A percentile compares a stretch with the other conserved stretches of the same genome.
phyloP scores from a whole-genome alignment of 1,284 basidiomycete species.

The Cutaneotrichosporon sp. region DNA sequence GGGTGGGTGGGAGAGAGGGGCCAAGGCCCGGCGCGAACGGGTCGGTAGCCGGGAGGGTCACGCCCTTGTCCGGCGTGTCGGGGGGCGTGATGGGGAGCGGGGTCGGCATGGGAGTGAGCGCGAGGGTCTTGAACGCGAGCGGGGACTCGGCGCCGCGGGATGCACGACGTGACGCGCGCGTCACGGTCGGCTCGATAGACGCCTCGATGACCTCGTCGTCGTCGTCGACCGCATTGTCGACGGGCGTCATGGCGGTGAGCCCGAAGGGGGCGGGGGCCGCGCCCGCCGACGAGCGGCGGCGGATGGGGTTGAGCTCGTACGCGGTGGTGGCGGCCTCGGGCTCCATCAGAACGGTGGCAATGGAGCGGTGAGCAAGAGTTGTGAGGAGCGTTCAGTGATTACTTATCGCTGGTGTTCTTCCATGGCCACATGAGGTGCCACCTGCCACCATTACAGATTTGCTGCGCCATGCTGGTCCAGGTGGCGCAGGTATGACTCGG shows the following conservation, averaged over 20 bases:
- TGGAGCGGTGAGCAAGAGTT: neutral
- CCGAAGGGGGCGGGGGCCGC: neutral
- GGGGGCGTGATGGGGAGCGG: neutral
- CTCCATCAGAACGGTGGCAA: neutral
- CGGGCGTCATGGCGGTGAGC: neutral
- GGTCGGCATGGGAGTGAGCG: neutral
- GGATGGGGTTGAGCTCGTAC: neutral
- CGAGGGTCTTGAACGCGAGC: neutral
- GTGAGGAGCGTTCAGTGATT: too few species aligned
- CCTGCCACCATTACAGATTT: neutral
- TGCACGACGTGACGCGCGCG: neutral
- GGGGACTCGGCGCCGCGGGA: neutral
- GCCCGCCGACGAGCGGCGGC: neutral
- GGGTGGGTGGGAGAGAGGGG: neutral
- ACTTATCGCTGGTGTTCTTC: too few species aligned
- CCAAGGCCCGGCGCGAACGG: neutral
- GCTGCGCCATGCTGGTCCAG: too few species aligned
- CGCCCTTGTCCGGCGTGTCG: neutral
- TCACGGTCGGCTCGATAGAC: neutral
- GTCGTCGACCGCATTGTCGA: neutral
- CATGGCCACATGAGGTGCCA: neutral
- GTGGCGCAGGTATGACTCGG: neutral
- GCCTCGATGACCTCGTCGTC: neutral
- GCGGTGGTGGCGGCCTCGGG: neutral
- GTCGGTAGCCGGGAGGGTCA: neutral